Evolutionary conservation across 176 grass and related monocot genomes (phyloP), one percentile per base, ranked within the genome.

Genomic region (Luzula sylvatica): DNA sequence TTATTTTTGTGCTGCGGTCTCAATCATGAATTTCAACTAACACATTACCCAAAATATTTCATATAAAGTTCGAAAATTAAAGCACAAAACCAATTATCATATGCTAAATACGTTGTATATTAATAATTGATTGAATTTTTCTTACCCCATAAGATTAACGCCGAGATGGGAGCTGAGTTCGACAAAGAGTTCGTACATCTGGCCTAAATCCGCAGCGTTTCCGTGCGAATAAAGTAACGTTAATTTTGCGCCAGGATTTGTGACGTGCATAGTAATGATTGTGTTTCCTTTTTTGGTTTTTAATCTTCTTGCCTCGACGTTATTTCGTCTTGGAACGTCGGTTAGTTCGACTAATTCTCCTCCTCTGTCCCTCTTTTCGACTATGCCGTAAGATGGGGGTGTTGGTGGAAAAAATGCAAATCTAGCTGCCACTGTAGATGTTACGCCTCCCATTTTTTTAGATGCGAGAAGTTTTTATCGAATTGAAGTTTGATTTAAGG

Each of bases 171-270:
- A 63, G 70, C 89, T 95, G 65, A 95, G 76, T 74, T 95, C 89
- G 52, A 80, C 40, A 75, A 88, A 88, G 61, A 88, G 89, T 68
- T 95, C 89, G 56, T 82, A 88, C 89, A 95, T 85, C 76, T 88
- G 83, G 0, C 89, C 89, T 19, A 95, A 73, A 81, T 95, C 89
- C 0, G 89, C 89, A 0, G 89, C 89, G 74, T 95, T 95, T 27
- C 89, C 89, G 60, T 95, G 89, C 46, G 89, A 95, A 81, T 95
- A 95, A 56, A 95, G 89, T 52, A 95, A 65, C 13, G 88, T 95
- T 56, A 95, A 81, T 5, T 72, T 66, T 20, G 88, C 88, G 44
- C 67, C 76, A 1, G 83, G 83, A 59, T 81, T 72, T 32, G 66
- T 78, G 56, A 88, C 80, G 77, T 95, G 74, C 88, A 95, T 78